These are phyloP conservation scores for Ustilago xerochloae DNA, from an alignment of 1,284 basidiomycete species.

Conservation along the genomic window DNA sequence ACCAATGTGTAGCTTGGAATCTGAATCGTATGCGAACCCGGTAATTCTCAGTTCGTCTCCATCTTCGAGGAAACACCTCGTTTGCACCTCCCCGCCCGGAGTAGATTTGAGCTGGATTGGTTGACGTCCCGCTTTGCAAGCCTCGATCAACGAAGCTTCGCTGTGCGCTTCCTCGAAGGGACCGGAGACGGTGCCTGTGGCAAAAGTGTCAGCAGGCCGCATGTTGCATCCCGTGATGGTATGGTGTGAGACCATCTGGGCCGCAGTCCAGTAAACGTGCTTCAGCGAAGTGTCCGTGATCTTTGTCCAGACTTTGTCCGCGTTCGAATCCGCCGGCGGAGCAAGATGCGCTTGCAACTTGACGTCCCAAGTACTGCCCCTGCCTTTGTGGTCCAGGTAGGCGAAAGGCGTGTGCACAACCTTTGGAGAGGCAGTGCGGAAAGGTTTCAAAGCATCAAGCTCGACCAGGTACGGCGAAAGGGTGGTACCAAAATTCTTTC, in stretches of 20 bases:
- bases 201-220: constrained; percentile 23
- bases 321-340: neutral
- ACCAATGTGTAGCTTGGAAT: constrained; percentile 15
- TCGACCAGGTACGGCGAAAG: no score
- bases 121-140: constrained; percentile 11
- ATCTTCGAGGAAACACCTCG: constrained; percentile 7
- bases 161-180: constrained; percentile 13
- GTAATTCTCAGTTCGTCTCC: constrained; percentile 10
- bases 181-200: constrained; percentile 30
- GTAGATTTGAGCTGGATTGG: constrained; percentile 2
- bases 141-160: constrained; percentile 20
- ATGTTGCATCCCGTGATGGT: constrained; percentile 27
- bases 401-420: no score
- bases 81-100: constrained; percentile 1
- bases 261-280: constrained; percentile 36
- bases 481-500: no score
- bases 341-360: constrained; percentile 10
- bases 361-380: no score
- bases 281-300: constrained; percentile 20
- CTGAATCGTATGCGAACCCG: constrained; percentile 4
- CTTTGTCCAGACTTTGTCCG: constrained; percentile 11
- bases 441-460: no score
- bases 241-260: constrained; percentile 41
- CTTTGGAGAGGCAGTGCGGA: no score
- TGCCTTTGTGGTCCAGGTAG: no score